Evolutionary conservation across 345 rosid species (phyloP), one percentile per base, ranked within the genome.

Genomic region (Syzygium oleosum): DNA sequence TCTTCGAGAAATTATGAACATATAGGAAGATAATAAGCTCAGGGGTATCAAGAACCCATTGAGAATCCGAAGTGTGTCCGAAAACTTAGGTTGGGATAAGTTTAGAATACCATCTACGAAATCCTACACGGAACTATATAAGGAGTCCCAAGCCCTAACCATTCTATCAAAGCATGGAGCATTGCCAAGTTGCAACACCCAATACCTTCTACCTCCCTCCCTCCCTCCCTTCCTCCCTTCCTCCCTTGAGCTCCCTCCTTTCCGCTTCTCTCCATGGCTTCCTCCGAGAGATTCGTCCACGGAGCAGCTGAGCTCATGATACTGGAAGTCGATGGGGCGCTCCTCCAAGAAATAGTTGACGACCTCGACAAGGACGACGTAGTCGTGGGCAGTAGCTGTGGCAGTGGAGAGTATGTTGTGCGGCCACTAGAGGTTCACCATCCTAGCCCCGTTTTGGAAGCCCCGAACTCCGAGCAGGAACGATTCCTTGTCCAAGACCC

Each of bases 281-380:
- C 86, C 11, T 0, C 85, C 58, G 83, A 84, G 51, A 85, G 79
- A 84, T 46, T 43, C 7, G 11, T 15, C 87, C 78, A 22, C n/a
- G 86, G 52, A 34, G 49, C 80, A 0, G 2, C 83, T 4, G 25
- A 73, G 49, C 83, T 73, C 1, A 89, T 88, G 46, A 88, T 88
- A 55, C 29, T 85, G 1, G 89, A 88, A 61, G 43, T 84, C 9
- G 91, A 90, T 1, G 87, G 43, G 52, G 54, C 86, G 25, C 87
- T 90, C 29, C 88, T 90, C 51, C 63, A 87, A 65, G 79, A 84
- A 55, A 56, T 85, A 54, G 88, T 88, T 5, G 89, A 88, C 43
- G 91, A 88, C 61, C 77, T 88, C 6, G 86, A 88, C 19, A 85
- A 58, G n/a, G 91, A 87, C 15, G 29, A 27, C 2, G 16, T 49